A percentile compares a stretch with the other conserved stretches of the same genome.
These are phyloP conservation scores for Neopestalotiopsis sp. DNA, from an alignment of 2,329 filamentous ascomycete genomes.

Conservation along the genomic window DNA sequence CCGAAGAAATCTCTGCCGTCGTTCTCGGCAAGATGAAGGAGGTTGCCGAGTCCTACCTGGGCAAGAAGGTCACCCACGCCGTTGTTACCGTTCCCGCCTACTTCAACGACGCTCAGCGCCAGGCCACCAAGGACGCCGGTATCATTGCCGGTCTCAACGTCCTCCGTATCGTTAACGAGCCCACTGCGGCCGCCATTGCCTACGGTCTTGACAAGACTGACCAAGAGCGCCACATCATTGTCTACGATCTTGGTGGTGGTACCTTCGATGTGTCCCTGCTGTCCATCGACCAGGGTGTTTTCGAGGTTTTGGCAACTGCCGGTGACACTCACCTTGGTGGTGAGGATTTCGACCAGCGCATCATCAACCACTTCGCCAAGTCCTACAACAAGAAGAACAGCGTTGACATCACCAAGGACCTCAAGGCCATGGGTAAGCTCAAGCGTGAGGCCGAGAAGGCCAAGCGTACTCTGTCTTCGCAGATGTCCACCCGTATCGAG, in stretches of 20 bases:
- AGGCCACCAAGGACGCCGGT: slow-evolving; percentile 95
- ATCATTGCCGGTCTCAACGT: slow-evolving; percentile 92
- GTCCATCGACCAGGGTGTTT: slow-evolving; percentile 89
- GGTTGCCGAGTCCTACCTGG: slow-evolving; percentile 78
- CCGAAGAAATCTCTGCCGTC: slow-evolving; percentile 83
- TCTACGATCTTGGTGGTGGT: slow-evolving; percentile 93
- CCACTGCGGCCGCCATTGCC: slow-evolving; percentile 92
- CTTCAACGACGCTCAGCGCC: slow-evolving; percentile 98
- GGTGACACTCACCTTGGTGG: slow-evolving; percentile 98
- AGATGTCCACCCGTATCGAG: slow-evolving; percentile 92
- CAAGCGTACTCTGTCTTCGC: slow-evolving; percentile 95
- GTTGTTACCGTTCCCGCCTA: slow-evolving; percentile 96
- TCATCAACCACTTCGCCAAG: slow-evolving; percentile 97
- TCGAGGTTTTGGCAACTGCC: slow-evolving; percentile 92
- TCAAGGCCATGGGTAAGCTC: slow-evolving; percentile 98
- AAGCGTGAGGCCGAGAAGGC: slow-evolving; percentile 99
- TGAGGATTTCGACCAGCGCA: slow-evolving; percentile 98
- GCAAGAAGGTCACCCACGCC: slow-evolving; percentile 84
- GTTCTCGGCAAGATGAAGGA: slow-evolving; percentile 87
- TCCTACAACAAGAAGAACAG: slow-evolving; percentile 97
- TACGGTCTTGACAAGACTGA: slow-evolving; percentile 90
- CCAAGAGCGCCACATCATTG: slow-evolving; percentile 85
- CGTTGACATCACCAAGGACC: slow-evolving; percentile 91
- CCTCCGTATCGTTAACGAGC: slow-evolving; percentile 95
- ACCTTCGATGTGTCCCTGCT: slow-evolving; percentile 94